Base-by-base conservation (phyloP, 306 rosid species). In the Cucurbita pepo region DNA sequence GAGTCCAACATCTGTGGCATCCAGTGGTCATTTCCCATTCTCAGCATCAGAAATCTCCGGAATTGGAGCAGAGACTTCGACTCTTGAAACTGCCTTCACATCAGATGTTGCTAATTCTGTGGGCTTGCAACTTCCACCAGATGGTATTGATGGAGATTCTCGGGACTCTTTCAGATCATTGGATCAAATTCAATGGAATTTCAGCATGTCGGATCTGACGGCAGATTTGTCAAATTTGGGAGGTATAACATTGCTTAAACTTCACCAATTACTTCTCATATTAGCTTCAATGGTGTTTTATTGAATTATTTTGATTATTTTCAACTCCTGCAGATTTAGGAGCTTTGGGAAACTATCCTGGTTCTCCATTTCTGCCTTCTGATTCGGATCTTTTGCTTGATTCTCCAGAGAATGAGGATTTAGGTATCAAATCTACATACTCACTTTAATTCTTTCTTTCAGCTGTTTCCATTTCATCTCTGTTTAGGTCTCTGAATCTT, bases 1-100 rank as follows among this genome's bases (percentile, higher is more conserved):
- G 76, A 94, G 99, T 82, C 99, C 99, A 7, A 84, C 95, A 59
- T 94, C 97, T 45, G 99, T 89, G 40, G 95, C 99, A 77, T 91
- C 99, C 12, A 91, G 96, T 50, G 99, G 99, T 52, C 97, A 91
- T 89, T 87, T 94, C 84, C 97, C 99, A 64, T 94, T 94, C 84
- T 84, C 92, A 7, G 90, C 97, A 30, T 86, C 99, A 9, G 99
- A 94, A 55, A 83, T 94, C 81, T 86, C 97, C 25, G 99, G 95
- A 84, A 94, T 94, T 82, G 98, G 96, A 18, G 75, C 86, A 61
- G 97, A 91, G 69, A 21, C 91, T 40, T 90, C 96, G 0, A 87
- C 85, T 56, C 91, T 94, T 44, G 99, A 91, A 75, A 59, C 92
- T 14, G 86, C 91, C 38, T 94, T 94, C 85, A 89, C 95, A 18